A percentile compares a stretch with the other conserved stretches of the same genome.
Evolutionary conservation across 129 eudicot species (phyloP).

Genomic region (Ambrosia trifida): DNA sequence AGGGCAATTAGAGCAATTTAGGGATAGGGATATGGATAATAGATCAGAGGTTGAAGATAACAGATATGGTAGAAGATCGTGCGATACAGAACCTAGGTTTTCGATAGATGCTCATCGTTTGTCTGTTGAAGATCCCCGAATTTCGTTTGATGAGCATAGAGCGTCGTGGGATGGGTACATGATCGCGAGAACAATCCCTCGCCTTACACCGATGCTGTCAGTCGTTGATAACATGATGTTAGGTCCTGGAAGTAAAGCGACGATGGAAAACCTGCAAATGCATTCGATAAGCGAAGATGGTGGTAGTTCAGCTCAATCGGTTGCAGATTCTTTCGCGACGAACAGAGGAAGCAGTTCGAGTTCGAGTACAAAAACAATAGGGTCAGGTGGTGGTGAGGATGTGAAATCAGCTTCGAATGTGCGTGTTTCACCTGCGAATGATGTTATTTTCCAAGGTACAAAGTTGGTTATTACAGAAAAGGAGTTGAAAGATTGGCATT

Average conservation of each 20-base stretch:
- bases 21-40: constrained; percentile 37
- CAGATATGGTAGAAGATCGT: constrained; percentile 69
- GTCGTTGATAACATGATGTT: constrained; percentile 63
- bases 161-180: constrained; percentile 98
- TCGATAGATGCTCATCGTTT: constrained; percentile 69
- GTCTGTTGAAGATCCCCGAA: constrained; percentile 52
- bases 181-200: constrained; percentile 74
- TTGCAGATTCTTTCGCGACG: constrained; percentile 58
- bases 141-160: constrained; percentile 77
- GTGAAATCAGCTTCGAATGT: constrained; percentile 30
- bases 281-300: constrained; percentile 63
- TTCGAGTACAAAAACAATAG: constrained; percentile 45
- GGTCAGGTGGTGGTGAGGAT: constrained; percentile 52
- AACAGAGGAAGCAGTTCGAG: constrained; percentile 72
- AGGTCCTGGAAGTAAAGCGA: constrained; percentile 33
- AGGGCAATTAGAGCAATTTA: constrained; percentile 24
- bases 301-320: constrained; percentile 50
- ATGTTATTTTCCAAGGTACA: constrained; percentile 44
- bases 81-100: constrained; percentile 79
- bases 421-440: constrained; percentile 50
- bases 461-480: constrained; percentile 83
- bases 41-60: constrained; percentile 57
- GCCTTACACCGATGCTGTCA: constrained; percentile 77
- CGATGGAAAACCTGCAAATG: constrained; percentile 54
- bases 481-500: constrained; percentile 84